phyloP scores from a whole-genome alignment of 2,329 filamentous ascomycete genomes.

The Penicillium sp. region DNA sequence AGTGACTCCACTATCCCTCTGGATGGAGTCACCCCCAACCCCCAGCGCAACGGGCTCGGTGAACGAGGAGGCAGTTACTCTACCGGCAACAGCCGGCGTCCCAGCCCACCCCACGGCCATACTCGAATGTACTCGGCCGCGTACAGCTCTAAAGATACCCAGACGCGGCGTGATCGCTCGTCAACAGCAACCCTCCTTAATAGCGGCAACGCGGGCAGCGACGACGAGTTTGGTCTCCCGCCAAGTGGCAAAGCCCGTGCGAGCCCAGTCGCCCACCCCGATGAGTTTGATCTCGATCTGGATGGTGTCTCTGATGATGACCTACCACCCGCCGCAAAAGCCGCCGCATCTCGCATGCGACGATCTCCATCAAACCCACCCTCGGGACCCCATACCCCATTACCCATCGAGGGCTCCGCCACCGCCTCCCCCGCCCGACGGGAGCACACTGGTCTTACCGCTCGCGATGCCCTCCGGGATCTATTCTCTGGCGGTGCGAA shows the following conservation, averaged over 20 bases:
- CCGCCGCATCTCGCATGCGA: slow-evolving; percentile 31
- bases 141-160: slow-evolving; percentile 46
- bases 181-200: slow-evolving; percentile 55
- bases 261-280: slow-evolving; percentile 32
- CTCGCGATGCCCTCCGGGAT: slow-evolving; percentile 74
- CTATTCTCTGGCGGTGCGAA: slow-evolving; percentile 69
- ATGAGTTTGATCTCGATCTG: slow-evolving; percentile 41
- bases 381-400: slow-evolving; percentile 19
- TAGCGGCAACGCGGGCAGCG: slow-evolving; percentile 32
- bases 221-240: slow-evolving; percentile 52
- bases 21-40: slow-evolving; percentile 46
- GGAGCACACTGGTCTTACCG: slow-evolving; percentile 56
- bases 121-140: slow-evolving; percentile 53
- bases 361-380: slow-evolving; percentile 39
- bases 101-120: slow-evolving; percentile 51
- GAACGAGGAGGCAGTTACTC: slow-evolving; percentile 52
- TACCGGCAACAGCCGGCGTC: slow-evolving; percentile 56
- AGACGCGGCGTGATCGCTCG: slow-evolving; percentile 43
- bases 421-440: slow-evolving; percentile 32
- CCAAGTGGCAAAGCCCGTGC: slow-evolving; percentile 39
- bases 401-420: slow-evolving; percentile 20
- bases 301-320: slow-evolving; percentile 55
- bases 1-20: slow-evolving; percentile 60
- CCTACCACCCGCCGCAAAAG: slow-evolving; percentile 55
- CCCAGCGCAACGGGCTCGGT: slow-evolving; percentile 33